Evolutionary conservation across 208 protist genomes (phyloP), one percentile per base, ranked within the genome.

Genomic region (Trypanosoma melophagium): DNA sequence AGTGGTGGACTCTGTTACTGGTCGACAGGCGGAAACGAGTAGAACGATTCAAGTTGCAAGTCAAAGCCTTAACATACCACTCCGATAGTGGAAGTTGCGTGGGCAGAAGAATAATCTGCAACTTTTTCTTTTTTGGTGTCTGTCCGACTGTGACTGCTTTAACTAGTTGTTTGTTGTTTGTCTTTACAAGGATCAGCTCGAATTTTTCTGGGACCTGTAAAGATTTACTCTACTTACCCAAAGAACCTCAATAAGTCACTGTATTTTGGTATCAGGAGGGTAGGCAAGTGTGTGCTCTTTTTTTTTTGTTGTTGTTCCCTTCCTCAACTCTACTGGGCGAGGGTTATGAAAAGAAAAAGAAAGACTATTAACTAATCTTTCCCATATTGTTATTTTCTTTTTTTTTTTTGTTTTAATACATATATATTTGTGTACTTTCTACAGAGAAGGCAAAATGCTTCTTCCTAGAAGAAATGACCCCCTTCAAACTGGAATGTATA

Each of bases 1-100:
- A 0, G 81, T 96, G 8, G 64, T 93, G 1, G 84, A 93, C n/a
- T 69, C 69, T 9, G 60, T 92, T 17, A 77, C 71, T 8, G 79
- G 77, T 1, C 53, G 71, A 0, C 71, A 88, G 22, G 72, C 71
- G 25, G 80, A 62, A 22, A 71, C 65, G 54, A 77, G 75, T 4
- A 79, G 82, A 35, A 71, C 74, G 21, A 85, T 92, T 69, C 75
- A 91, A 22, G 67, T 87, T 14, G 82, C 84, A n/a, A 90, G 77
- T 56, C 69, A 76, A 25, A 80, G 79, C 14, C 83, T 84, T 3
- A 79, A 80, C 28, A 51, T 66, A 8, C 65, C 60, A 8, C 59
- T 74, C 4, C 58, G 66, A 28, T 75, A 69, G 42, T 17, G 47
- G 13, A 12, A 5, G 16, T 13, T 3, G 25, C 14, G 42, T 50